Evolutionary conservation across 176 grass and related monocot species (phyloP), one percentile per base, ranked within the genome.

Genomic region (Dactylis glomerata): DNA sequence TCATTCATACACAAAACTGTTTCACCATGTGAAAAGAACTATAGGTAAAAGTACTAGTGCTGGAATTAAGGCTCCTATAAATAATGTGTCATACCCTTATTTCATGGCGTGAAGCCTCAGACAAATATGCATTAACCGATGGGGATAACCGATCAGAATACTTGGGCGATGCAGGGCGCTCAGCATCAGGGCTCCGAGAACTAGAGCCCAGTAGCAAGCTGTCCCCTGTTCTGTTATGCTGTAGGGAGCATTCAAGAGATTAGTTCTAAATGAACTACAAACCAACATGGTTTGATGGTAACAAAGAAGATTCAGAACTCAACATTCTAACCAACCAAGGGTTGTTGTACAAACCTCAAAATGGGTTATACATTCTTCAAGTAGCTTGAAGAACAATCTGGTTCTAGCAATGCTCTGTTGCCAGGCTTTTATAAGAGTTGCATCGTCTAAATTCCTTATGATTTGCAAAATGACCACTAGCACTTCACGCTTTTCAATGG

Each of bases 381-480:
- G 92, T 78, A 99, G 97, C 84, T 99, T 99, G 86, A 99, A 99
- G 76, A 99, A 99, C 56, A 99, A 83, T 96, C 93, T 91, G 14
- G 97, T 99, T 87, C 97, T 87, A 62, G 97, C 97, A 82, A 99
- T 96, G 80, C 90, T 96, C 52, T 99, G 97, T 88, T 96, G 97
- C 97, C 97, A 99, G 76, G 93, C 93, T 94, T 99, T 99, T 77
- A 94, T 84, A 89, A 99, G 93, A 84, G 93, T 96, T 50, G 81
- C 15, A 81, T 96, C 93, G 52, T 99, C 97, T 81, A 99, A 92
- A 69, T 99, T 99, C 87, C 93, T 96, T 96, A 99, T 68, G 24
- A 95, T 99, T 94, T 99, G 97, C 76, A 96, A 89, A 82, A 95
- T 94, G 77, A 94, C 97, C 71, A 99, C 89, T 83, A 99, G 89